Conservation (phyloP, 73 alveolate species). For the Tetrahymena elliotti region DNA sequence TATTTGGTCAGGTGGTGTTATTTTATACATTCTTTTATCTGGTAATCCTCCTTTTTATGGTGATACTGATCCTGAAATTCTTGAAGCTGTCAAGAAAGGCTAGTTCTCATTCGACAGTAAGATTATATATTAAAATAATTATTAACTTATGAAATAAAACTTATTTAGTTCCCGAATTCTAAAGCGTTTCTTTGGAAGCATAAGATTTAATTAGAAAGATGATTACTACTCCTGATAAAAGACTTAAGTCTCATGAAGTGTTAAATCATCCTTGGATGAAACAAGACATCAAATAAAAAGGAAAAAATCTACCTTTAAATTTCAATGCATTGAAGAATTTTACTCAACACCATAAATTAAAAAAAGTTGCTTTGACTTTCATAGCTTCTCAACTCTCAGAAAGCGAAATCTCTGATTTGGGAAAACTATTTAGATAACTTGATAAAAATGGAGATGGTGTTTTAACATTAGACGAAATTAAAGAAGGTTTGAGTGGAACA, state of each 20-base stretch:
- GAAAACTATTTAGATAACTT: constrained; percentile 44
- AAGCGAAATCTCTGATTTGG: constrained; percentile 35
- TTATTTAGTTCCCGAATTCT: constrained; percentile 42
- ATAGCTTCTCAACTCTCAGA: constrained; percentile 51
- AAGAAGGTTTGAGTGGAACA: constrained; percentile 45
- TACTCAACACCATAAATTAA: constrained; percentile 9
- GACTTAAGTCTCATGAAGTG: constrained; percentile 61
- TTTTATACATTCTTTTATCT: constrained; percentile 57
- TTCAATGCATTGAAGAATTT: constrained; percentile 19
- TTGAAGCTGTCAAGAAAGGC: constrained; percentile 39
- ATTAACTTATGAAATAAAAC: not conserved
- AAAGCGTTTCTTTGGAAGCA: constrained; percentile 72
- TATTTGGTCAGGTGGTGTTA: constrained; percentile 74
- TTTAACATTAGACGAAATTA: constrained; percentile 55
- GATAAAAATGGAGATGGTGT: constrained; percentile 63
- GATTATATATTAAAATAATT: constrained; percentile 24
- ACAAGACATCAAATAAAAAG: not conserved
- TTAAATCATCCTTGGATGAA: constrained; percentile 72
- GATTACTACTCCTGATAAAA: constrained; percentile 44
- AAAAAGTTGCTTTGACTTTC: constrained; percentile 41
- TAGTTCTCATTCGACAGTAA: constrained; percentile 44
- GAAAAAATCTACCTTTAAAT: constrained; percentile 5
- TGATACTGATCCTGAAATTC: constrained; percentile 73
- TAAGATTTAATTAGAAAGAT: constrained; percentile 70
- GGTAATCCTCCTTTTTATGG: constrained; percentile 93